Percentiles rank a stretch among this genome's conserved stretches.
Evolutionary conservation across 306 rosid species (phyloP).

Genomic region (Casuarina cunninghamiana): DNA sequence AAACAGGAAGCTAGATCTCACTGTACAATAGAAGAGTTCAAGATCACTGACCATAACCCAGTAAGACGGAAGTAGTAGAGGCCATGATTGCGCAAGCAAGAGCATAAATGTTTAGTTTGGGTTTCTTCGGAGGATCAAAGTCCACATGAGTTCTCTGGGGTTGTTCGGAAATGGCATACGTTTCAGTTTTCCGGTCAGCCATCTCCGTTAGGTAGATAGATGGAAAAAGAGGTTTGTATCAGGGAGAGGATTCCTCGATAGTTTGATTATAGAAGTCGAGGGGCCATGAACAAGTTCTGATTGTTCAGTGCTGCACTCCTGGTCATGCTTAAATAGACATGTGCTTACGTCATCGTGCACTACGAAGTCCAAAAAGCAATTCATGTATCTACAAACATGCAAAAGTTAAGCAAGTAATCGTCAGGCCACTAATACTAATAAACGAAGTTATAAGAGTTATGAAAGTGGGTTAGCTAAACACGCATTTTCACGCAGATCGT

Average conservation of each 20-base stretch:
- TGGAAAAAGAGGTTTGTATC: not conserved
- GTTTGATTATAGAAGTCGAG: not conserved
- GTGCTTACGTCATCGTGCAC: too few species aligned
- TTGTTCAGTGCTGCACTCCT: not conserved
- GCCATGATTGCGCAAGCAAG: slow-evolving; percentile 68
- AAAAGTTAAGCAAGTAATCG: too few species aligned
- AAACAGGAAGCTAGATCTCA: too few species aligned
- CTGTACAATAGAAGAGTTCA: too few species aligned
- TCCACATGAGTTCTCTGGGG: slow-evolving; percentile 35
- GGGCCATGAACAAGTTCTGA: not conserved
- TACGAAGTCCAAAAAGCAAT: too few species aligned
- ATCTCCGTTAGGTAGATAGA: slow-evolving; percentile 31
- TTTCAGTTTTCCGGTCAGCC: slow-evolving; percentile 38
- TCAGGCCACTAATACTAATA: too few species aligned
- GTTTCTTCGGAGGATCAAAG: slow-evolving; percentile 56
- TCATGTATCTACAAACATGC: too few species aligned
- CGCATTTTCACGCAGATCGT: too few species aligned
- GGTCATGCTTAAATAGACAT: too few species aligned
- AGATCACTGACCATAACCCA: slow-evolving; percentile 67
- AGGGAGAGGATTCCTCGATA: not conserved
- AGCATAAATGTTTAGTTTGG: slow-evolving; percentile 57
- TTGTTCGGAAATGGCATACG: slow-evolving; percentile 24
- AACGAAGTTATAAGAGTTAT: too few species aligned
- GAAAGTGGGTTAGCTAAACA: too few species aligned
- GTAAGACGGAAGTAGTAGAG: slow-evolving; percentile 78